These are phyloP conservation scores for Mucor ambiguus DNA, from an alignment of 371 early-diverging fungal genomes.

Conservation along the genomic window DNA sequence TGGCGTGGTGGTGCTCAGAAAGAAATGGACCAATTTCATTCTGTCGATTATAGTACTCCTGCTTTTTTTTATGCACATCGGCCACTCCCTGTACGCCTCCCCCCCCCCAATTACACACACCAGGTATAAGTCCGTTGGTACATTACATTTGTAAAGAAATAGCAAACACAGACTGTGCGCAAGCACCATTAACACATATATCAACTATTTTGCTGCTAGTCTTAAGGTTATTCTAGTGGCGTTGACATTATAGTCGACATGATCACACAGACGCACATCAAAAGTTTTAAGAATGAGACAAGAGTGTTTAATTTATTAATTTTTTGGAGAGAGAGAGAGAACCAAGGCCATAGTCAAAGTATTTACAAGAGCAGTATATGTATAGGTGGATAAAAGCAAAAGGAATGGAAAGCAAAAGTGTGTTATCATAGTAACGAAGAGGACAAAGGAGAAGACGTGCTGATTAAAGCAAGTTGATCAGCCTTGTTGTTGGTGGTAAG, in stretches of 20 bases:
- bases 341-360: background rate
- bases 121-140: background rate
- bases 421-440: background rate
- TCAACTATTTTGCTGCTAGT: too few species aligned
- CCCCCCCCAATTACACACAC: background rate
- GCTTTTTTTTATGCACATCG: too few species aligned
- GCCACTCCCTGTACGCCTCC: too few species aligned
- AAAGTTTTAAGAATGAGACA: too few species aligned
- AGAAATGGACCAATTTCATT: too few species aligned
- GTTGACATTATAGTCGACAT: too few species aligned
- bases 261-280: too few species aligned
- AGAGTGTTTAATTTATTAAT: background rate
- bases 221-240: background rate
- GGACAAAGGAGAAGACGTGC: background rate
- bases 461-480: background rate
- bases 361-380: background rate
- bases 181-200: background rate
- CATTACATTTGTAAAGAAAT: background rate
- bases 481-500: background rate
- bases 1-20: too few species aligned
- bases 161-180: too few species aligned
- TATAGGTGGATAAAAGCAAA: background rate
- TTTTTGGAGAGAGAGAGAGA: background rate
- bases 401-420: background rate
- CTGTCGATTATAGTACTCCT: too few species aligned